Evolutionary conservation across 1,284 basidiomycete species (phyloP), one percentile per base, ranked within the genome.

Genomic region (Trametes pubescens): DNA sequence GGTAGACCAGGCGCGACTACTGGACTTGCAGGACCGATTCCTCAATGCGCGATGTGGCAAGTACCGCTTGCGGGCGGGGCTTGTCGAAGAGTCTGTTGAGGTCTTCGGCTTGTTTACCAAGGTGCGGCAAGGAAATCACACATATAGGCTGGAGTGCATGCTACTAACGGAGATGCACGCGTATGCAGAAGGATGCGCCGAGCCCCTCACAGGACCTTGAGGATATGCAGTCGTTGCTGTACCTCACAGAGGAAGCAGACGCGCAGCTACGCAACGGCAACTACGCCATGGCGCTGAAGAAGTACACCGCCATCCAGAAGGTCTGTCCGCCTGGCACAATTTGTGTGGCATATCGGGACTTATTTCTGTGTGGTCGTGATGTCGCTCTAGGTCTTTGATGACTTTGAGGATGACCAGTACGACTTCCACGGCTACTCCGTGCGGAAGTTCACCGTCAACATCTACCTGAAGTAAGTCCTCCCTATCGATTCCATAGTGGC

Each of bases 381-480:
- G 9, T 10, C 13, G 5, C 22, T 26, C 37, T 72, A 94, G 89
- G 82, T 91, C 16, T 98, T 98, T 77, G 86, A 92, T 61, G 93
- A 94, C 61, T 87, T 95, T 68, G 94, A 96, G 73, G 95, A 99
- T 70, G 98, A 99, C 75, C 96, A 99, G 78, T 97, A 94, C 73
- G 98, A 99, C 78, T 99, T 99, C 84, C 98, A 99, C 77, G 90
- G 91, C 8, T 99, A 99, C 78, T 94, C 94, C 71, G 74, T 98
- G 72, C 89, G 98, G 51, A 95, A 94, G 72, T 94, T 92, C 75
- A 98, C 94, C 3, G 79, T 99, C 43, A 90, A 90, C 54, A 86
- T 93, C 14, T 99, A 99, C 76, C 71, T 93, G 57, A 85, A 89
- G 95, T 96, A 71, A 32, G 75, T 65, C 2, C 66, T n/a, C 11